Percentiles rank a stretch among this genome's conserved stretches.
These are phyloP conservation scores for Ophiosphaerella herpotricha DNA, from an alignment of 2,329 filamentous ascomycete species.

Conservation along the genomic window DNA sequence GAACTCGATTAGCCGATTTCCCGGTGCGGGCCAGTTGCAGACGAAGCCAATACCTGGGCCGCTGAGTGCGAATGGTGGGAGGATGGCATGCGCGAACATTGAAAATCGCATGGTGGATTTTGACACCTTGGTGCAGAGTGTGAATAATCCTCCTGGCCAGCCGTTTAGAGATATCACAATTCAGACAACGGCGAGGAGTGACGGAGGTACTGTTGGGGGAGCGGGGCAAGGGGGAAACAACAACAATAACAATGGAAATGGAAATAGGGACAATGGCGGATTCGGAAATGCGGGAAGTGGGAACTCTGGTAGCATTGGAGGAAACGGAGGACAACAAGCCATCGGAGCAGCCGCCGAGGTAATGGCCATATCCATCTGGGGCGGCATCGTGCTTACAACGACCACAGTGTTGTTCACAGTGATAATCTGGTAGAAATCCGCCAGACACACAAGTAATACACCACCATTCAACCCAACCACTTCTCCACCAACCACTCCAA, in stretches of 20 bases:
- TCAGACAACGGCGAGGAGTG: constrained; percentile 25
- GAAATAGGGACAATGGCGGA: neutral
- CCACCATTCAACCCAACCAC: constrained; percentile 22
- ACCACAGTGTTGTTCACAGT: constrained; percentile 5
- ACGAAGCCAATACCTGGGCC: constrained; percentile 41
- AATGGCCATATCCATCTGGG: constrained; percentile 1
- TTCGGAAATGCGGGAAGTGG: constrained; percentile 1
- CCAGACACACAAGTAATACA: too few relatives aligned
- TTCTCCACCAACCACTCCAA: constrained; percentile 29
- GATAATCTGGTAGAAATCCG: neutral
- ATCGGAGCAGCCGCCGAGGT: constrained; percentile 3
- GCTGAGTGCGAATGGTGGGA: constrained; percentile 39
- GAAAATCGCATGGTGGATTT: constrained; percentile 35
- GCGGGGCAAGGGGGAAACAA: constrained; percentile 15
- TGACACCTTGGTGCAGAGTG: constrained; percentile 28
- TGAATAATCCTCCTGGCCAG: constrained; percentile 40
- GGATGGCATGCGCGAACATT: constrained; percentile 36
- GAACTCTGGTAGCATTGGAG: constrained; percentile 1
- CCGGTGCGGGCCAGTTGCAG: constrained; percentile 35
- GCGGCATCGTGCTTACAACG: constrained; percentile 2
- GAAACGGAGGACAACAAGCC: neutral
- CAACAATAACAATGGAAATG: neutral
- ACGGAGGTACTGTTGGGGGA: constrained; percentile 36
- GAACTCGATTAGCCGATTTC: constrained; percentile 60
- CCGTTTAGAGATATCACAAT: constrained; percentile 36